Conservation (phyloP, 164 flowering plant species). For the Kalanchoe fedtschenkoi region DNA sequence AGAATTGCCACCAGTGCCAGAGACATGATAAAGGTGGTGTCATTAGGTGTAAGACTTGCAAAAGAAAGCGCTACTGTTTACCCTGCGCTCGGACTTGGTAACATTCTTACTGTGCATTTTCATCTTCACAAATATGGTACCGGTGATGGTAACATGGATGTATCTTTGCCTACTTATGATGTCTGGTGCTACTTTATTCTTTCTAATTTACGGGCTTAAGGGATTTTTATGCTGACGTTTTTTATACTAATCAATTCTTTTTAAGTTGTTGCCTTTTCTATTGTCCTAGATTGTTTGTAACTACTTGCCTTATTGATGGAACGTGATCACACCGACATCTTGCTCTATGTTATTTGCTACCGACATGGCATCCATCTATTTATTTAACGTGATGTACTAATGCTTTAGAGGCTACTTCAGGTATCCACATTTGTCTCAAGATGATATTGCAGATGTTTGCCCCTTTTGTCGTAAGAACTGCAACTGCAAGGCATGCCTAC, state of each 20-base stretch:
- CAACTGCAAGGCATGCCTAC: conserved; percentile 52
- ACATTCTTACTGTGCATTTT: too few relatives aligned
- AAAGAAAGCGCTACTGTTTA: conserved; percentile 16
- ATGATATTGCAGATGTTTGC: conserved; percentile 24
- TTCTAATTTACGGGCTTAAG: too few relatives aligned
- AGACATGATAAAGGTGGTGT: conserved; percentile 21
- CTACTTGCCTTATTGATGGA: too few relatives aligned
- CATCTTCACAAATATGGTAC: too few relatives aligned
- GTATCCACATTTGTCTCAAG: conserved; percentile 31
- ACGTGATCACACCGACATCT: too few relatives aligned
- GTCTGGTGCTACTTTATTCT: too few relatives aligned
- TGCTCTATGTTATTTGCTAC: not conserved
- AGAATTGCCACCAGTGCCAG: conserved; percentile 24
- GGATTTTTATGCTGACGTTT: too few relatives aligned
- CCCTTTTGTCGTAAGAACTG: conserved; percentile 34
- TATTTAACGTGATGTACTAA: not conserved
- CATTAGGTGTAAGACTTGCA: conserved; percentile 15
- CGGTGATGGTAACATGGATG: too few relatives aligned
- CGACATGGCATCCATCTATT: not conserved
- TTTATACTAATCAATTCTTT: too few relatives aligned
- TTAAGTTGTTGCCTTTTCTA: too few relatives aligned
- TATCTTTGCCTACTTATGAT: too few relatives aligned
- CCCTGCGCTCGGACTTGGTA: conserved; percentile 19
- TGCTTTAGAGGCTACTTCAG: conserved; percentile 12
- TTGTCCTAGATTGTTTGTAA: too few relatives aligned